Evolutionary conservation across 2,329 filamentous ascomycete genomes (phyloP).

Genomic region (Neofusicoccum kwambonambiense): DNA sequence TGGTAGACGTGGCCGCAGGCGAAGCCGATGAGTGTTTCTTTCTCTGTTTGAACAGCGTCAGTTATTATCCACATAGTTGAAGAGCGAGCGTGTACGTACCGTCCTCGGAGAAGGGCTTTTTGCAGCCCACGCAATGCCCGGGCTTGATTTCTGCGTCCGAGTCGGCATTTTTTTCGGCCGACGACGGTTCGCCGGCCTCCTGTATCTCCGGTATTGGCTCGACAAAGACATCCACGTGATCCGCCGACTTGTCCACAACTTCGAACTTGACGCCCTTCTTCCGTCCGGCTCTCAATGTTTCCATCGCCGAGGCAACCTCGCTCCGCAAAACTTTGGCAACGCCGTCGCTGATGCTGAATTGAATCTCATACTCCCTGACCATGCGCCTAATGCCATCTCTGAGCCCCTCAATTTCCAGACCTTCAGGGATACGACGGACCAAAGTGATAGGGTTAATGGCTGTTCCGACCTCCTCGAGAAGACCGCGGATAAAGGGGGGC

Average conservation of each 20-base stretch:
- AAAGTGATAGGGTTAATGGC: conserved; percentile 89
- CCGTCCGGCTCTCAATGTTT: conserved; percentile 73
- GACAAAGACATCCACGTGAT: conserved; percentile 30
- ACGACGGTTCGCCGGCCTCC: conserved; percentile 20
- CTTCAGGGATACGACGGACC: conserved; percentile 86
- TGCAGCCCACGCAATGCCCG: conserved; percentile 41
- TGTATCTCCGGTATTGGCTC: conserved; percentile 31
- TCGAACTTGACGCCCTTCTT: conserved; percentile 88
- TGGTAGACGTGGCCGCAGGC: conserved; percentile 82
- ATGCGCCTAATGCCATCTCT: conserved; percentile 85
- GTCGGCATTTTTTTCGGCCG: conserved; percentile 22
- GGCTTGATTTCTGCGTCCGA: conserved; percentile 22
- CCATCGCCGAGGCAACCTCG: conserved; percentile 84
- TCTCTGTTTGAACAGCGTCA: conserved; percentile 44
- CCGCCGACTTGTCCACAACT: conserved; percentile 46
- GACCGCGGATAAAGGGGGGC: conserved; percentile 84
- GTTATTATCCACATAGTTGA: not conserved
- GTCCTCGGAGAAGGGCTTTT: conserved; percentile 37
- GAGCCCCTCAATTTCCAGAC: conserved; percentile 86
- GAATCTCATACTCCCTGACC: conserved; percentile 93
- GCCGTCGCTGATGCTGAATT: conserved; percentile 86
- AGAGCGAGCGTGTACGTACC: conserved; percentile 27
- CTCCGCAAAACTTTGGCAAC: conserved; percentile 83
- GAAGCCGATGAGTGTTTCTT: conserved; percentile 74
- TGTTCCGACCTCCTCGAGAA: conserved; percentile 92